Conservation (phyloP, 176 grass and related monocot species). For the Eremochloa ophiuroides region DNA sequence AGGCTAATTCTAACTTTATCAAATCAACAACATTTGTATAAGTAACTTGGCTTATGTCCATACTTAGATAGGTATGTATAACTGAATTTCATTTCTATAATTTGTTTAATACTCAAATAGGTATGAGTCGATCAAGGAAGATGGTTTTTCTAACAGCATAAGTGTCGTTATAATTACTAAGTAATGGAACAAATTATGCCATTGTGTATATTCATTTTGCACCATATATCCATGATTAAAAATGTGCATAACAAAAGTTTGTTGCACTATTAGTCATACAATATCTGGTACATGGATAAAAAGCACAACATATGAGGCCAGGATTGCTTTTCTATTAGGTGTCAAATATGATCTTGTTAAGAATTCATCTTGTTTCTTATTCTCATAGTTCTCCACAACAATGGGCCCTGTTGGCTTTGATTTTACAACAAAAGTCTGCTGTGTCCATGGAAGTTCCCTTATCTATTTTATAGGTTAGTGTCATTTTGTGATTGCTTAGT, state of each 20-base stretch:
- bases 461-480: background rate
- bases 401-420: background rate
- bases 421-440: background rate
- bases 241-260: background rate
- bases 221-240: background rate
- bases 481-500: background rate
- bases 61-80: background rate
- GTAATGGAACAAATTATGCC: background rate
- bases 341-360: background rate
- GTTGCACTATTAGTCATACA: background rate
- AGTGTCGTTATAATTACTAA: background rate
- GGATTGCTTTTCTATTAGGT: background rate
- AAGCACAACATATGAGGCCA: background rate
- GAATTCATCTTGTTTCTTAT: background rate
- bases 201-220: background rate
- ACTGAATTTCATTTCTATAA: background rate
- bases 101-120: background rate
- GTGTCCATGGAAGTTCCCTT: slow-evolving; percentile 6
- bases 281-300: background rate
- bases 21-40: background rate
- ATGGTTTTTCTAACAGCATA: background rate
- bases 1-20: no score
- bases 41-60: background rate
- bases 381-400: background rate
- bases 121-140: background rate